phyloP scores from a whole-genome alignment of 208 protist genomes.

The Leishmania guyanensis region DNA sequence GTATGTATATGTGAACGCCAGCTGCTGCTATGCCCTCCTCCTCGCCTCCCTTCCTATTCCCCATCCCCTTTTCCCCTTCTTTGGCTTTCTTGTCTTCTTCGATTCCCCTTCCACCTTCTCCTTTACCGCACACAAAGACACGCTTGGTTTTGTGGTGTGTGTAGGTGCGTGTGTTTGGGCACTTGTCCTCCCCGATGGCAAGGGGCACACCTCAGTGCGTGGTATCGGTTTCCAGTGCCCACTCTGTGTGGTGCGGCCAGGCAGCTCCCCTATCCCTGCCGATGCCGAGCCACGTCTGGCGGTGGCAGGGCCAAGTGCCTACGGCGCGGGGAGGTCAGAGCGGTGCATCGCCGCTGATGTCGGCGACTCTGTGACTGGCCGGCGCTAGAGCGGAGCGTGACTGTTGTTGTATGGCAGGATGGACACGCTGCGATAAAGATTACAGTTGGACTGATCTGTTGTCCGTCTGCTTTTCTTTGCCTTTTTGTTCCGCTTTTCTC shows the following conservation, averaged over 20 bases:
- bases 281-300: background rate
- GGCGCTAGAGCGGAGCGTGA: background rate
- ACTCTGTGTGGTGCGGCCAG: background rate
- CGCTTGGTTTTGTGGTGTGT: background rate
- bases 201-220: background rate
- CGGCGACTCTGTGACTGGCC: background rate
- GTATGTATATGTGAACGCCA: background rate
- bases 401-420: background rate
- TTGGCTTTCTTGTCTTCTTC: background rate
- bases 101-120: background rate
- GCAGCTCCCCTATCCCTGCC: background rate
- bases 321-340: background rate
- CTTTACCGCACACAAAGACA: background rate
- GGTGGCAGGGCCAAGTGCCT: background rate
- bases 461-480: slow-evolving; percentile 7
- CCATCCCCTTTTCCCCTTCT: background rate
- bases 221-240: background rate
- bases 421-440: background rate
- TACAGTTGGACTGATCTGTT: slow-evolving; percentile 1
- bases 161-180: background rate
- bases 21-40: background rate
- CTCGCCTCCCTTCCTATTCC: background rate
- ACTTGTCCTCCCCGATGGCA: background rate
- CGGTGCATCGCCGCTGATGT: background rate
- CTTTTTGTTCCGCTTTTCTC: background rate